Percentiles rank a stretch among this genome's conserved stretches.
These are phyloP conservation scores for Aspergillus brunneoviolaceus DNA, from an alignment of 2,329 filamentous ascomycete species.

Conservation along the genomic window DNA sequence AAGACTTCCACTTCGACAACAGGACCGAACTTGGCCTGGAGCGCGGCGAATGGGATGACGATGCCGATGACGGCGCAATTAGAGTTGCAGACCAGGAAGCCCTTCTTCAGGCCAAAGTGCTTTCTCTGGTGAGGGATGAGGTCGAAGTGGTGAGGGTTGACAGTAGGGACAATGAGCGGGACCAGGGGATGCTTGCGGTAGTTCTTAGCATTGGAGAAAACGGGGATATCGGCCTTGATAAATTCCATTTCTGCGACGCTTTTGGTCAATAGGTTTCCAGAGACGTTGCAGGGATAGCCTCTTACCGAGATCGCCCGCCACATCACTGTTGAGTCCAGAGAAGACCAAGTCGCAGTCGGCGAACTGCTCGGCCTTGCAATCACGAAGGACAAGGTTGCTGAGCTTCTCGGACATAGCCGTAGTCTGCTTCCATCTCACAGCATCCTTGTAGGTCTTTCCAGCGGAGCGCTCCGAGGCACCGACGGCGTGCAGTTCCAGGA, in stretches of 20 bases:
- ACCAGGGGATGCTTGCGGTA: conserved; percentile 87
- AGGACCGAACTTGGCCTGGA: conserved; percentile 83
- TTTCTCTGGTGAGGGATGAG: conserved; percentile 86
- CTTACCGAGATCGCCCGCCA: conserved; percentile 86
- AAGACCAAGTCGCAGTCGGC: conserved; percentile 90
- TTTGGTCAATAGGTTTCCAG: conserved; percentile 1
- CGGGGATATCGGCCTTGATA: conserved; percentile 78
- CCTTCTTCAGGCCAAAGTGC: conserved; percentile 70
- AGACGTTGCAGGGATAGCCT: background rate
- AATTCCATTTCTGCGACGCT: conserved; percentile 75
- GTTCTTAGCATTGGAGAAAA: conserved; percentile 99
- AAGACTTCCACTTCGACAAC: conserved; percentile 76
- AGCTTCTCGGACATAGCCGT: conserved; percentile 73
- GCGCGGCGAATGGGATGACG: conserved; percentile 89
- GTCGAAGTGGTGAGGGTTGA: conserved; percentile 84
- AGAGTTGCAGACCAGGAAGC: conserved; percentile 95
- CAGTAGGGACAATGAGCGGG: conserved; percentile 89
- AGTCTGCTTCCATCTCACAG: conserved; percentile 92
- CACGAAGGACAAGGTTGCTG: conserved; percentile 78
- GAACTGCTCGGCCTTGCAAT: conserved; percentile 81
- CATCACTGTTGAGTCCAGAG: conserved; percentile 86
- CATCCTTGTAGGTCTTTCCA: conserved; percentile 92
- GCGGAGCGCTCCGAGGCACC: conserved; percentile 87
- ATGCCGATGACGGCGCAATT: conserved; percentile 97
- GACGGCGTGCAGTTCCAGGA: conserved; percentile 81